Conservation (phyloP, 2,329 filamentous ascomycete genomes). For the Cladosporium cucumerinum region DNA sequence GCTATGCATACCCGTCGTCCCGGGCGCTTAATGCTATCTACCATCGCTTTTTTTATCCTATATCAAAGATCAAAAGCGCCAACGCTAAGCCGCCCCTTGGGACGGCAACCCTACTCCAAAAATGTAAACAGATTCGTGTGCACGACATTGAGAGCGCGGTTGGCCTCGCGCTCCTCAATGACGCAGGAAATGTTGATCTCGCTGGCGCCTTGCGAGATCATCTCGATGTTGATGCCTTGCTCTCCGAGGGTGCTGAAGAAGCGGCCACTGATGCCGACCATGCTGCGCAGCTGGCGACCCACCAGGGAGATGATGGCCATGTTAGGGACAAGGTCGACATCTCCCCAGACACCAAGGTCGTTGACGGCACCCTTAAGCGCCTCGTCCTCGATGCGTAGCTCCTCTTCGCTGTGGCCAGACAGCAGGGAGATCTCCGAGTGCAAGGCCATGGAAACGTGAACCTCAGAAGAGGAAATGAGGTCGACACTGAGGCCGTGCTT, state of each 20-base stretch:
- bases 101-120: constrained; percentile 58
- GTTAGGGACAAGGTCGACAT: constrained; percentile 82
- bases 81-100: constrained; percentile 12
- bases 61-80: constrained; percentile 11
- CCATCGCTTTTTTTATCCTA: neutral
- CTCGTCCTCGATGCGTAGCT: constrained; percentile 47
- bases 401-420: constrained; percentile 44
- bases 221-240: constrained; percentile 94
- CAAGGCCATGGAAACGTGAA: constrained; percentile 95
- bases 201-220: constrained; percentile 98
- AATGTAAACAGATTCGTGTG: constrained; percentile 98
- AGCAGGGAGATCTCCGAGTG: constrained; percentile 67
- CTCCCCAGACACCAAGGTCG: constrained; percentile 76
- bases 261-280: constrained; percentile 82
- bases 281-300: constrained; percentile 95
- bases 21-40: neutral
- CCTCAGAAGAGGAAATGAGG: constrained; percentile 92
- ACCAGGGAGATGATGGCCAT: constrained; percentile 97
- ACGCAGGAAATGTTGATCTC: constrained; percentile 99
- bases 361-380: constrained; percentile 54
- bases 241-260: constrained; percentile 96
- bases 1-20: neutral
- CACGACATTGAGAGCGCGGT: constrained; percentile 89
- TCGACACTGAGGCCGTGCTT: constrained; percentile 85
- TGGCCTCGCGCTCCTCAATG: constrained; percentile 85